Evolutionary conservation across 768 basidiomycete species (phyloP).

Genomic region (Boletus subcaerulescens): DNA sequence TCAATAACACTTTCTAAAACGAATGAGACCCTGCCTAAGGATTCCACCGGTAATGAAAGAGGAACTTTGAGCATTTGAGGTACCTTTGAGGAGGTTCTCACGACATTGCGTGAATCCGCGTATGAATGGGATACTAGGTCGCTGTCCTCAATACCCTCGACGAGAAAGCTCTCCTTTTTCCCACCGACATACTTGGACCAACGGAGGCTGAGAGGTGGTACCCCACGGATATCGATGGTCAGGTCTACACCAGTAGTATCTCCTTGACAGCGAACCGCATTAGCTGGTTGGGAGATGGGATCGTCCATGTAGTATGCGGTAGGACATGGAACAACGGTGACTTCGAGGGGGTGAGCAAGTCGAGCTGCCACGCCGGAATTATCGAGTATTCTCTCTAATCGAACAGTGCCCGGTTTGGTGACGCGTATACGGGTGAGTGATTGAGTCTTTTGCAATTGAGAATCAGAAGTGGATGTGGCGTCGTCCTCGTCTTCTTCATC

Average conservation of each 20-base stretch:
- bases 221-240: slow-evolving; percentile 64
- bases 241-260: slow-evolving; percentile 55
- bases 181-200: slow-evolving; percentile 74
- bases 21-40: slow-evolving; percentile 68
- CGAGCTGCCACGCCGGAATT: slow-evolving; percentile 69
- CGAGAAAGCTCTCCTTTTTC: slow-evolving; percentile 65
- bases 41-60: slow-evolving; percentile 58
- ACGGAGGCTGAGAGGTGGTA: slow-evolving; percentile 72
- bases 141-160: slow-evolving; percentile 79
- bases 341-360: slow-evolving; percentile 57
- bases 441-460: slow-evolving; percentile 70
- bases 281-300: slow-evolving; percentile 32
- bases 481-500: slow-evolving; percentile 61
- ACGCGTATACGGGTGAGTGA: slow-evolving; percentile 69
- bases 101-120: slow-evolving; percentile 23
- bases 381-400: slow-evolving; percentile 73
- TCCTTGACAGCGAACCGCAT: slow-evolving; percentile 65
- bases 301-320: slow-evolving; percentile 58
- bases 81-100: slow-evolving; percentile 21
- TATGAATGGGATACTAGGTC: slow-evolving; percentile 35
- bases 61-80: slow-evolving; percentile 68
- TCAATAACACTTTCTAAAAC: slow-evolving; percentile 82
- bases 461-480: slow-evolving; percentile 32
- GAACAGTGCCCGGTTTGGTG: slow-evolving; percentile 68
- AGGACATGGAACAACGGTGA: slow-evolving; percentile 82